Base-by-base conservation (phyloP, 371 early-diverging fungal species). In the Lichtheimia corymbifera region DNA sequence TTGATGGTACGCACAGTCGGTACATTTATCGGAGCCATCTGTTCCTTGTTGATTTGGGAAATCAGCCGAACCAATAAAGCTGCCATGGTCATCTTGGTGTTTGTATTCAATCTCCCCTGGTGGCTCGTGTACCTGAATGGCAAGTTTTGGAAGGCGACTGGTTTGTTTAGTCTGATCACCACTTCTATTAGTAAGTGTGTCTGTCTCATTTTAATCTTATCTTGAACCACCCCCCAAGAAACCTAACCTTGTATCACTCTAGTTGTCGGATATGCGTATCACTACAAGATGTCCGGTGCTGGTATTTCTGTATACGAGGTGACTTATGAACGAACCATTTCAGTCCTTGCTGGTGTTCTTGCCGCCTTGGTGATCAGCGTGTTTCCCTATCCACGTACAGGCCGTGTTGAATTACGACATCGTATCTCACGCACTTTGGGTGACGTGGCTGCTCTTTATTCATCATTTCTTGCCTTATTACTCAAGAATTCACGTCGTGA, bases 141-240 rank as follows among this genome's bases (percentile, higher is more conserved):
- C n/a, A 74, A 71, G 35, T 80, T 80, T 57, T 80, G 77, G 77
- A 67, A 67, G 20, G 67, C 75, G 15, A 71, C 77, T 2, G 80
- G 80, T 7, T 66, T 74, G 15, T 80, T 80, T 49, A 65, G 72
- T 1, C 45, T 80, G 40, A 73, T 80, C 41, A 80, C 80, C 24
- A 68, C 70, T 4, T 71, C 80, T 4, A 50, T 80, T 30, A 77
- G 80, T 80, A 77, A 71, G 80, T 54, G 28, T 27, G 22, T 51
- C 25, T 27, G 22, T 51, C 25, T 22, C 14, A 13, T 49, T 25
- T 58, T 50, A 25, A 51, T 22, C 17, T 24, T 41, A 20, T 20
- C 15, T 44, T n/a, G n/a, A n/a, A n/a, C n/a, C 14, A n/a, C 42
- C 14, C 18, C 44, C n/a, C 25, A 9, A 35, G 1, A 35, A 9